Base-by-base conservation (phyloP, 805 yeast genomes). In the Starmerella roubikii region DNA sequence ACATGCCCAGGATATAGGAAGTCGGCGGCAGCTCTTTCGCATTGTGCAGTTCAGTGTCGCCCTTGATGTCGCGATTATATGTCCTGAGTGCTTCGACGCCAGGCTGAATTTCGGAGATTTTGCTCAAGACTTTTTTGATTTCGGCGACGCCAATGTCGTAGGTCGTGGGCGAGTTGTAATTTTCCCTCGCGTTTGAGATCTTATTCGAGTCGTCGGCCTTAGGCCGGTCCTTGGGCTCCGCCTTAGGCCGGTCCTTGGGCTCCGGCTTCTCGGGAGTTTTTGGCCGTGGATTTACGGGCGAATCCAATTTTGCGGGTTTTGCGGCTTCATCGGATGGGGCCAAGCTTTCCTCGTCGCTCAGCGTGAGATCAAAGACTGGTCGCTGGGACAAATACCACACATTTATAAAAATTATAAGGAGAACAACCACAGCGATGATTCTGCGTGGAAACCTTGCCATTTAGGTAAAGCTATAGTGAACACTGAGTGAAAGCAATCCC, bases 61-160 rank as follows among this genome's bases (percentile, higher is more conserved):
- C 62, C 13, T 61, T 56, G 10, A 69, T 63, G 2, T 62, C 60
- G 10, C 67, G 57, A 22, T 58, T 58, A 52, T 73, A 75, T 7
- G 56, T 57, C 21, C 60, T 60, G 33, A 76, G 56, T 19, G 60
- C 56, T 0, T 55, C 52, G 3, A 71, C 57, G 5, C 56, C 47
- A 1, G 83, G 83, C 11, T 17, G 12, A 21, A 32, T 24, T 11
- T 34, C 37, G n/a, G 39, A 23, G 16, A 40, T 37, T 29, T 16
- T 16, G 34, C 32, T 39, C 24, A 40, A 23, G 3, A 29, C 32
- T 22, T n/a, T 20, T 29, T 34, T 34, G 28, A 42, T 37, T 4
- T 11, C 21, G 3, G 31, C 31, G 41, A 42, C 36, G 12, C 46
- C 46, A 8, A 18, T 6, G 4, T 33, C 20, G 25, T 40, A 40